Evolutionary conservation across 1,139 yeast species (phyloP), one percentile per base, ranked within the genome.

Genomic region (Geotrichum citri-aurantii): DNA sequence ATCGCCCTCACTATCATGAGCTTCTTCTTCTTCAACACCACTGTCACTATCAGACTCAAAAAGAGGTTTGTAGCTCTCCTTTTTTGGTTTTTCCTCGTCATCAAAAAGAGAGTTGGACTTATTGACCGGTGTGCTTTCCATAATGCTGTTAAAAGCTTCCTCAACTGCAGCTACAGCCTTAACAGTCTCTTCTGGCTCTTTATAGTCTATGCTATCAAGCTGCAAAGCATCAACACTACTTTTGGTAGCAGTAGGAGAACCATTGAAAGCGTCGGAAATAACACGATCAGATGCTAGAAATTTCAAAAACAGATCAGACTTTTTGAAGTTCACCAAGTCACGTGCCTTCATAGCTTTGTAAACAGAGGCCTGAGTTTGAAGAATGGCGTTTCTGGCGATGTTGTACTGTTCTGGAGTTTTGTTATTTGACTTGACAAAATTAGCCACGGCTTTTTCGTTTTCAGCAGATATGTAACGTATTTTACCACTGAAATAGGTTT

Each of bases 141-240:
- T 82, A 54, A 87, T 85, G 63, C 84, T 83, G 24, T 81, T 80
- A 62, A 87, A 78, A 1, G 90, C 93, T 66, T 82, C 84, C 67
- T 86, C 91, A 19, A 87, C 86, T 0, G 90, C 92, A 17, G 61
- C 63, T 11, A 66, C 59, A 3, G 63, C 62, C 8, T 60, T 57
- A 27, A 44, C 14, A n/a, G 23, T 27, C 23, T 53, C 56, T 21
- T 44, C 47, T 14, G 56, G 59, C 27, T 57, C 59, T 14, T 17
- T 26, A 46, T 57, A 57, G 29, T 57, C 59, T 3, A 57, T 48
- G 23, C 56, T 48, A 52, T 57, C 59, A 17, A 57, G 17, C 23
- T 57, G 59, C 49, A 57, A 52, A 2, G 55, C 54, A 49, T 57
- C 59, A 29, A 57, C 59, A 33, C 49, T 47, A 53, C 54, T 57